Evolutionary conservation across 306 rosid genomes (phyloP).

Genomic region (Quercus wislizeni): DNA sequence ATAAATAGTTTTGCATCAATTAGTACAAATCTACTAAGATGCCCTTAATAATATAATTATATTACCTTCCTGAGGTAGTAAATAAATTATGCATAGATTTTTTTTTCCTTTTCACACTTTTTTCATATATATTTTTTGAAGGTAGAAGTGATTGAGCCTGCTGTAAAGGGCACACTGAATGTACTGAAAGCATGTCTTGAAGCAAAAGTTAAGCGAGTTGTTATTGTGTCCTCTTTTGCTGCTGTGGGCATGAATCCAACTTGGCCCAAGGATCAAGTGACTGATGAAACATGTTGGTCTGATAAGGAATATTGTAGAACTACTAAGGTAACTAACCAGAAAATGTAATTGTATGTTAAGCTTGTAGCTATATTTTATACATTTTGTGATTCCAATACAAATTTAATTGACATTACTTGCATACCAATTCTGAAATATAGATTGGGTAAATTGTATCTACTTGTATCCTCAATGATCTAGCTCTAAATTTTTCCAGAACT

Average conservation of each 20-base stretch:
- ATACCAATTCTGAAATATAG: too few species aligned
- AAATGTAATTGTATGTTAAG: neutral
- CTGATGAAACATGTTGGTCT: slow-evolving; percentile 50
- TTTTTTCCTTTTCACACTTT: too few species aligned
- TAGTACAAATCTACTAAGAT: neutral
- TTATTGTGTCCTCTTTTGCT: slow-evolving; percentile 36
- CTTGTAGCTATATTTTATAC: neutral
- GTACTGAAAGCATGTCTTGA: slow-evolving; percentile 39
- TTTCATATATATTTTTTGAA: neutral
- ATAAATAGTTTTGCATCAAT: neutral
- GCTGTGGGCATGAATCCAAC: slow-evolving; percentile 34
- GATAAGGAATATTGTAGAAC: slow-evolving; percentile 39
- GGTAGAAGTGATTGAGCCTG: slow-evolving; percentile 30
- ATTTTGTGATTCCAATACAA: neutral
- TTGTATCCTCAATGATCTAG: neutral
- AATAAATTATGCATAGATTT: too few species aligned
- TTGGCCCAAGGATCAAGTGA: slow-evolving; percentile 29
- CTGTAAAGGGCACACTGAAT: slow-evolving; percentile 27
- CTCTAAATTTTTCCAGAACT: slow-evolving; percentile 45
- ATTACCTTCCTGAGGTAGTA: too few species aligned
- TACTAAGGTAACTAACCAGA: slow-evolving; percentile 24
- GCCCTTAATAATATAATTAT: neutral
- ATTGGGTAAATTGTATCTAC: neutral
- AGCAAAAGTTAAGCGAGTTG: slow-evolving; percentile 40
- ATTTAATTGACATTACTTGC: neutral